Base-by-base conservation (phyloP, 2,329 filamentous ascomycete species). In the Penicillium hordei region DNA sequence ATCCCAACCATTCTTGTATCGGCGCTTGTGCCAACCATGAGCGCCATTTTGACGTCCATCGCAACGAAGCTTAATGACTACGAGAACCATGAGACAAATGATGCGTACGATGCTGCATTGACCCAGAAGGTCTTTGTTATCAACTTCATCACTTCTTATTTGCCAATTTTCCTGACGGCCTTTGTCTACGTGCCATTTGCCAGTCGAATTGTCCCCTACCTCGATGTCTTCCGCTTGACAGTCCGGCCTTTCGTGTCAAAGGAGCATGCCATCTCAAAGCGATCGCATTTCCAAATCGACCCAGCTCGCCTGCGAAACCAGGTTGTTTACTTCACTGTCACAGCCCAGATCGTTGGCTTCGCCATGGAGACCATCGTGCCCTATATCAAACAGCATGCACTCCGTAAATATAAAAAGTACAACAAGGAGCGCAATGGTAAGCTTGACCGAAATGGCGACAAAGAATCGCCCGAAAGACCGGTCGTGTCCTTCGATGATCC, bases 161-260 rank as follows among this genome's bases (percentile, higher is more conserved):
- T 96, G 55, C 90, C 91, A 1, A 86, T 96, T 19, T 88, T 96
- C 71, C 82, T 97, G 31, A 97, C 93, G 0, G 91, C 93, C 0
- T 97, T 97, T 68, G 88, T 97, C 62, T 97, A 97, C 68, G 90
- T 96, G 17, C 93, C 93, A 0, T 99, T 97, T 68, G 93, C 91
- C 19, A 86, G 88, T 61, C 76, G 92, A 33, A 86, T 99, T 21
- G 87, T 95, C 0, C 94, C 94, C 0, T 91, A 96, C 70, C 85
- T 99, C 5, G 89, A 97, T 66, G 80, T 97, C 59, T 96, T 96
- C 80, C 85, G 86, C 63, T 76, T 89, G 36, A 89, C 91, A 0
- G 89, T 93, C 0, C 86, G 86, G 68, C 87, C 86, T 0, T 87
- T 96, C 64, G 89, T 88, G 0, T 86, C 90, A 55, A 85, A 89